Conservation (phyloP, 2,329 filamentous ascomycete species). For the Verticillium dahliae region DNA sequence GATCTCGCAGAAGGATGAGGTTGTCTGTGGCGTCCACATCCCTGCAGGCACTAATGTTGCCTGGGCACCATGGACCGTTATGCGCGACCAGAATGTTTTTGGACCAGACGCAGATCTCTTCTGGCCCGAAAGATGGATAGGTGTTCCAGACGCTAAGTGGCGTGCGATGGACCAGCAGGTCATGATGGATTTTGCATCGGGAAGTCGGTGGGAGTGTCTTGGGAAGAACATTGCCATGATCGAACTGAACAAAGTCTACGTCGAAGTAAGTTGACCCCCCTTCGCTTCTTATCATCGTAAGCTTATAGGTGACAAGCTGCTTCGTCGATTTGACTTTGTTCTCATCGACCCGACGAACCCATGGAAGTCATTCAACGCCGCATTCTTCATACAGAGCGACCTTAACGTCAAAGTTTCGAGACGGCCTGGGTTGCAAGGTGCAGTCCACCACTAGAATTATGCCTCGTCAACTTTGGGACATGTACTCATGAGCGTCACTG, state of each 20-base stretch:
- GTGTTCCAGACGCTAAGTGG: constrained; percentile 20
- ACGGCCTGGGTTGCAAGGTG: not conserved
- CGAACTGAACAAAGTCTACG: constrained; percentile 35
- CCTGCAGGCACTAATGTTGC: constrained; percentile 30
- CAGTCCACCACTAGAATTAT: not conserved
- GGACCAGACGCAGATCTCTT: constrained; percentile 37
- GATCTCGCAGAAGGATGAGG: constrained; percentile 29
- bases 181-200: constrained; percentile 35
- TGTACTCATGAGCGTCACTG: no score
- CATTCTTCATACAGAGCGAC: constrained; percentile 18
- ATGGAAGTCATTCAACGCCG: constrained; percentile 22
- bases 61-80: constrained; percentile 30
- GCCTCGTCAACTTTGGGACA: no score
- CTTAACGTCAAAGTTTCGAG: constrained; percentile 14
- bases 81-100: constrained; percentile 31
- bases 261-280: constrained; percentile 26
- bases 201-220: constrained; percentile 35
- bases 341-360: constrained; percentile 18
- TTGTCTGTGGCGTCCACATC: constrained; percentile 29
- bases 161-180: constrained; percentile 26
- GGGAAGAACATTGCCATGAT: constrained; percentile 36
- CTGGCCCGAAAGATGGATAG: constrained; percentile 42
- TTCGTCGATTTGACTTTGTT: constrained; percentile 18
- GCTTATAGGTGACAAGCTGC: constrained; percentile 9
- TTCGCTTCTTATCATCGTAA: not conserved